A percentile compares a stretch with the other conserved stretches of the same genome.
Evolutionary conservation across 1,284 basidiomycete species (phyloP).

Genomic region (Mycena citricolor): DNA sequence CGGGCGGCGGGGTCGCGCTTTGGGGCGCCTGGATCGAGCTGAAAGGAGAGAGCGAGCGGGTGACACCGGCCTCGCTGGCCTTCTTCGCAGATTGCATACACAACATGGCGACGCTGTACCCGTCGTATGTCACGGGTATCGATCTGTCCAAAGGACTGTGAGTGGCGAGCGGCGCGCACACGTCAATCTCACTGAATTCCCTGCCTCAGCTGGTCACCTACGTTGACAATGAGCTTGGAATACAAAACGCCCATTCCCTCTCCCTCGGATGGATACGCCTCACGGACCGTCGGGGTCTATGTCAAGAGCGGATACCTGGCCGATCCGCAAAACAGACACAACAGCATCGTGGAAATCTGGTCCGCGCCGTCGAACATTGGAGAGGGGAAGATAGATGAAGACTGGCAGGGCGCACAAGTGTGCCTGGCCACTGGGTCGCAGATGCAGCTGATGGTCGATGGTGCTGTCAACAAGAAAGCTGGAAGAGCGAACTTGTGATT

Average conservation of each 20-base stretch:
- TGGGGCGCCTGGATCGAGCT: slow-evolving; percentile 61
- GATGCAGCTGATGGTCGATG: slow-evolving; percentile 49
- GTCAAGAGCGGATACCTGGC: slow-evolving; percentile 48
- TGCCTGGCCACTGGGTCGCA: slow-evolving; percentile 63
- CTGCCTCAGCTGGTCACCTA: slow-evolving; percentile 56
- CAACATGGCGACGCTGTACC: slow-evolving; percentile 45
- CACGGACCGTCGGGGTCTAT: slow-evolving; percentile 55
- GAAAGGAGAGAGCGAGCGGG: slow-evolving; percentile 38
- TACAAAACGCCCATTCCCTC: slow-evolving; percentile 58
- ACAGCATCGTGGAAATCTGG: slow-evolving; percentile 60
- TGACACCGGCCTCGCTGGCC: slow-evolving; percentile 48
- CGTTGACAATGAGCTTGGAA: slow-evolving; percentile 55
- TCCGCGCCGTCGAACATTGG: slow-evolving; percentile 56
- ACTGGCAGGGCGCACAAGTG: slow-evolving; percentile 60
- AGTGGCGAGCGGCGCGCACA: neutral
- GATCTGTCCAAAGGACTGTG: slow-evolving; percentile 31
- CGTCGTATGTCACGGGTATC: slow-evolving; percentile 33
- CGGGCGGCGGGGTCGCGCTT: slow-evolving; percentile 50
- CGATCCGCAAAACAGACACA: slow-evolving; percentile 54
- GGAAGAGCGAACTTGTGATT: too few species aligned
- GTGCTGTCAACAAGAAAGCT: too few species aligned
- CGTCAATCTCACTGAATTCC: neutral
- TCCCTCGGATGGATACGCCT: slow-evolving; percentile 37
- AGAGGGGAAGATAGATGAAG: slow-evolving; percentile 37
- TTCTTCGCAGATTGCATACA: slow-evolving; percentile 55